phyloP scores from a whole-genome alignment of 306 rosid species.

The Cucumis hystrix region DNA sequence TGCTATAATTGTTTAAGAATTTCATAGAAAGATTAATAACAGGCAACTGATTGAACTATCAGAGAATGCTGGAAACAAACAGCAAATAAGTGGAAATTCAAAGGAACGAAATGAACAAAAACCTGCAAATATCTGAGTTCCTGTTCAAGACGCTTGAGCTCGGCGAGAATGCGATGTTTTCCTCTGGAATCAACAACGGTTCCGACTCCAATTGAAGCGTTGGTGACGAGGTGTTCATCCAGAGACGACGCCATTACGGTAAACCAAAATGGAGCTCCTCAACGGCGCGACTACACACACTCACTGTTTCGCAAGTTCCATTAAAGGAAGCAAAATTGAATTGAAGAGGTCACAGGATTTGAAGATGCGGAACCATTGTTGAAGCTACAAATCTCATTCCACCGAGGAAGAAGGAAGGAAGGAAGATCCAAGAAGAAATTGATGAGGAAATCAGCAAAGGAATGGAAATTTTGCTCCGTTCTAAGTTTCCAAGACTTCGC shows the following conservation, averaged over 20 bases:
- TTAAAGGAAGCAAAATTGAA: background rate
- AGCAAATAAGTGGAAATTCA: background rate
- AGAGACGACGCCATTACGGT: slow-evolving; percentile 54
- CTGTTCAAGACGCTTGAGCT: slow-evolving; percentile 62
- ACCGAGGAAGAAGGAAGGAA: background rate
- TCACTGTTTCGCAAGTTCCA: background rate
- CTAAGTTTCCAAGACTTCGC: background rate
- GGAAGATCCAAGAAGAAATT: background rate
- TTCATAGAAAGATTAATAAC: background rate
- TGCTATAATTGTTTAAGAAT: background rate
- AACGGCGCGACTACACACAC: background rate
- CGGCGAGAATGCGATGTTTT: slow-evolving; percentile 69
- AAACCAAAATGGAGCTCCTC: slow-evolving; percentile 28
- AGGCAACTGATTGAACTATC: background rate
- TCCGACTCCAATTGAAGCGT: slow-evolving; percentile 2
- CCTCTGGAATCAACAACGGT: slow-evolving; percentile 44
- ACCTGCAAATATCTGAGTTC: slow-evolving; percentile 64
- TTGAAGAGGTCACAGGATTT: background rate
- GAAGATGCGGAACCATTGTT: background rate
- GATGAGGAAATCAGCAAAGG: background rate
- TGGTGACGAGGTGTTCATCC: slow-evolving; percentile 24
- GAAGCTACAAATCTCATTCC: background rate
- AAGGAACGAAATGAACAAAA: background rate
- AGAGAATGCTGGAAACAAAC: background rate
- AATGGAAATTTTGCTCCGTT: background rate